phyloP scores from a whole-genome alignment of 176 grass and related monocot species.

The Aegilops speltoides region DNA sequence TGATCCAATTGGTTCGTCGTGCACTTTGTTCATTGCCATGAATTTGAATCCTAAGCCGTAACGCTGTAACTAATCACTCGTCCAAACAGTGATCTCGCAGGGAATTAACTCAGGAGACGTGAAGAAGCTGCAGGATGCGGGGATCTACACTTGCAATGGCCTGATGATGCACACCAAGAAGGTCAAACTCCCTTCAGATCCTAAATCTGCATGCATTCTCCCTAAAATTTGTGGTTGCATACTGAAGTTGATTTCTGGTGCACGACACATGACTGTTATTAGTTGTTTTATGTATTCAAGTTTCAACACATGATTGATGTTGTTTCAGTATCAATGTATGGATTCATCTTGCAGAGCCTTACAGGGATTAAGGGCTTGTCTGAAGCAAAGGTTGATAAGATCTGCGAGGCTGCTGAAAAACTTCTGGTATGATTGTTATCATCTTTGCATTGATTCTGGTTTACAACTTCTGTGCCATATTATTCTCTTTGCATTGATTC shows the following conservation, averaged over 20 bases:
- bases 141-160: constrained; percentile 97
- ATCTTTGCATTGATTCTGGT: constrained; percentile 14
- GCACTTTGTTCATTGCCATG: background rate
- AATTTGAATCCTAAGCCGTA: background rate
- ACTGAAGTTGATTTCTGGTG: constrained; percentile 4
- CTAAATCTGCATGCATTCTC: background rate
- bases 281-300: constrained; percentile 1
- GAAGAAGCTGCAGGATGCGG: constrained; percentile 96
- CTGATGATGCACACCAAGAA: constrained; percentile 99
- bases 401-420: constrained; percentile 82
- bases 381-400: constrained; percentile 93
- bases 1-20: background rate
- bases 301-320: background rate
- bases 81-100: constrained; percentile 76
- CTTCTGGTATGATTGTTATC: constrained; percentile 50
- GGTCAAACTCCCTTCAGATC: constrained; percentile 35
- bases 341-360: constrained; percentile 47
- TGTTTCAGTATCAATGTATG: background rate
- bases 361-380: constrained; percentile 93
- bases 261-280: background rate
- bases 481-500: constrained; percentile 12
- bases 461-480: background rate
- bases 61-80: background rate
- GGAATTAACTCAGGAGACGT: constrained; percentile 92
- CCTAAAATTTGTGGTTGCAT: background rate